Base-by-base conservation (phyloP, 208 protist species). In the Trypanosoma platydactyli region DNA sequence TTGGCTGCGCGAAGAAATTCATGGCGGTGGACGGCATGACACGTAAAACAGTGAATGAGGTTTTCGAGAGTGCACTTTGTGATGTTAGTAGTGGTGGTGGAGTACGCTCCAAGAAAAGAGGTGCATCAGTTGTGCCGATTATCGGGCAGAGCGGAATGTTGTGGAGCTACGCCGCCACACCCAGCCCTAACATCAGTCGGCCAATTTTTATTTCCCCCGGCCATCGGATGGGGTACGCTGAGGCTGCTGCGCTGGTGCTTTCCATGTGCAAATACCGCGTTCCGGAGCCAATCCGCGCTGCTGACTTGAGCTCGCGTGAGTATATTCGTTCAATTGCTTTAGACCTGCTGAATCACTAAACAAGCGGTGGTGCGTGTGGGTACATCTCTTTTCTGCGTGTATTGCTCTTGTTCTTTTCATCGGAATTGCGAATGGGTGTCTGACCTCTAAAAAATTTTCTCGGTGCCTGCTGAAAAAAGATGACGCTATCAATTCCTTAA, bases 151-250 rank as follows among this genome's bases (percentile, higher is more conserved):
- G 66, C 60, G 64, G 72, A 3, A 33, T 33, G 35, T 44, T 91
- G 22, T 91, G 81, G 62, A 79, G 88, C 52, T 89, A 94, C 65
- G 88, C 82, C 3, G 68, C 67, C 3, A 77, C 62, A 9, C 48
- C 54, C n/a, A 77, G 83, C 25, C 68, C 59, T 38, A 44, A 65
- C 1, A 73, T 75, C 5, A 80, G 74, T 27, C 91, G 95, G 30
- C 88, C 79, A 7, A 84, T 98, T 12, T 98, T 94, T 61, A 85
- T 99, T 16, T 98, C 96, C 0, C 87, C 97, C 22, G 98, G 98
- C 4, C 86, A 98, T 58, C 61, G 71, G 15, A 57, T 98, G 13
- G 83, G 83, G 20, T 93, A 94, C 24, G 67, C 79, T 13, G 83
- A 87, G 29, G 84, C 93, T 2, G 73, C 93, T 2, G 77, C 69